These are phyloP conservation scores for Exserohilum turcica DNA, from an alignment of 2,329 filamentous ascomycete genomes.

Conservation along the genomic window DNA sequence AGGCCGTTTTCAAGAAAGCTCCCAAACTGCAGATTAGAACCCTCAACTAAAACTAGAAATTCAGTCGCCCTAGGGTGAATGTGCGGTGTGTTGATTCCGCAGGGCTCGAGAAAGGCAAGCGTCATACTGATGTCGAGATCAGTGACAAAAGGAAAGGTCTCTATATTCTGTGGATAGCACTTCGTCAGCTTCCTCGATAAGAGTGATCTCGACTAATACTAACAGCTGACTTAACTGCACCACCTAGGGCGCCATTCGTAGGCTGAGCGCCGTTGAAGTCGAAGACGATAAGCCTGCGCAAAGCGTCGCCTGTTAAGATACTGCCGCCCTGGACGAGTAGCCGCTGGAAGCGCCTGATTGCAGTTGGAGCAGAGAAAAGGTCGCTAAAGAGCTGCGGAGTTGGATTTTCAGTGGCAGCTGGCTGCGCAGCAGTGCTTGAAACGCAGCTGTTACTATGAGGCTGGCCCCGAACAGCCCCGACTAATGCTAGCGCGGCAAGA, in stretches of 20 bases:
- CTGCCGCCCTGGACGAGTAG: conserved; percentile 38
- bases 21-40: conserved; percentile 49
- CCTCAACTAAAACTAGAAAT: conserved; percentile 53
- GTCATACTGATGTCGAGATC: conserved; percentile 47
- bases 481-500: no score
- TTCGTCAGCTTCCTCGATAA: no score
- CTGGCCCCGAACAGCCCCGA: no score
- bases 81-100: conserved; percentile 56
- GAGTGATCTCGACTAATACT: no score
- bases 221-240: conserved; percentile 32
- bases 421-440: no score
- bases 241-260: conserved; percentile 61
- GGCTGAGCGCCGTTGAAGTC: conserved; percentile 56
- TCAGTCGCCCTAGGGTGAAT: conserved; percentile 56
- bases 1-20: conserved; percentile 56
- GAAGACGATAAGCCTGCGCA: conserved; percentile 64
- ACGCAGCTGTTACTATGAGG: no score
- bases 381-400: no score
- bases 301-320: conserved; percentile 38
- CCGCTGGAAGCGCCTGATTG: conserved; percentile 47
- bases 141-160: conserved; percentile 48
- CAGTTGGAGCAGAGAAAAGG: conserved; percentile 40
- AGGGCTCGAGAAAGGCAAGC: conserved; percentile 48
- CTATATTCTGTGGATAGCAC: conserved; percentile 37
- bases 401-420: no score